phyloP scores from a whole-genome alignment of 2,329 filamentous ascomycete genomes.

The Atkinsonella hypoxylon region DNA sequence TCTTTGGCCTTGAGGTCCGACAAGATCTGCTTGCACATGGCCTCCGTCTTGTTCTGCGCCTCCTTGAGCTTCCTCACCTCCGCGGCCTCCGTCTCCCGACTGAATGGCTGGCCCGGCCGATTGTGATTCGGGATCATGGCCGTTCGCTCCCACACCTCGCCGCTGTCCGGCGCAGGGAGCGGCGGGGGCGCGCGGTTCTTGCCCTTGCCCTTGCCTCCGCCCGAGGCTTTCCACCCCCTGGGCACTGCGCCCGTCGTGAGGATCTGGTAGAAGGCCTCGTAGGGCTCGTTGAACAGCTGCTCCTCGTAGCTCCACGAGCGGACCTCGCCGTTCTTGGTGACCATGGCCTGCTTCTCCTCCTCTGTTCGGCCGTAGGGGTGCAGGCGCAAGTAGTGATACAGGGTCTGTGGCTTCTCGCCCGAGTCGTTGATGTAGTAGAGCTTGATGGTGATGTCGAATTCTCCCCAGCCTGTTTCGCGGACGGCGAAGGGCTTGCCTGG shows the following conservation, averaged over 20 bases:
- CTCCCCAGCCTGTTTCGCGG: slow-evolving; percentile 91
- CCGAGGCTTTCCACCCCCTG: slow-evolving; percentile 27
- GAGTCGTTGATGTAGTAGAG: slow-evolving; percentile 84
- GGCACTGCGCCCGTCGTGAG: slow-evolving; percentile 61
- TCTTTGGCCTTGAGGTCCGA: slow-evolving; percentile 54
- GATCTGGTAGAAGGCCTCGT: slow-evolving; percentile 79
- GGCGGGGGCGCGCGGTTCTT: slow-evolving; percentile 29
- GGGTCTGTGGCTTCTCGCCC: slow-evolving; percentile 87
- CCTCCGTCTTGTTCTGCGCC: slow-evolving; percentile 51
- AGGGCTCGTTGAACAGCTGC: slow-evolving; percentile 94
- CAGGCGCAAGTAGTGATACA: slow-evolving; percentile 84
- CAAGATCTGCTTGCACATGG: slow-evolving; percentile 46
- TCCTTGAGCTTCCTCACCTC: slow-evolving; percentile 50
- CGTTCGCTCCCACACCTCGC: slow-evolving; percentile 51
- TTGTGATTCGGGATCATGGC: slow-evolving; percentile 63
- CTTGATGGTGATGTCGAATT: slow-evolving; percentile 93
- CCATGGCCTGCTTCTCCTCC: slow-evolving; percentile 52
- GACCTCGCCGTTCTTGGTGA: slow-evolving; percentile 49
- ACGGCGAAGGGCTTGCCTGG: slow-evolving; percentile 64
- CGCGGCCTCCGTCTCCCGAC: slow-evolving; percentile 53
- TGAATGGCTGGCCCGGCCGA: slow-evolving; percentile 60
- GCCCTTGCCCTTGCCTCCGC: slow-evolving; percentile 41
- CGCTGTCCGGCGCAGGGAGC: slow-evolving; percentile 25
- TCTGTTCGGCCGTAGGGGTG: slow-evolving; percentile 83
- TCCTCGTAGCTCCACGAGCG: slow-evolving; percentile 80